Conservation (phyloP, 2,329 filamentous ascomycete genomes). For the Talaromyces sp. region DNA sequence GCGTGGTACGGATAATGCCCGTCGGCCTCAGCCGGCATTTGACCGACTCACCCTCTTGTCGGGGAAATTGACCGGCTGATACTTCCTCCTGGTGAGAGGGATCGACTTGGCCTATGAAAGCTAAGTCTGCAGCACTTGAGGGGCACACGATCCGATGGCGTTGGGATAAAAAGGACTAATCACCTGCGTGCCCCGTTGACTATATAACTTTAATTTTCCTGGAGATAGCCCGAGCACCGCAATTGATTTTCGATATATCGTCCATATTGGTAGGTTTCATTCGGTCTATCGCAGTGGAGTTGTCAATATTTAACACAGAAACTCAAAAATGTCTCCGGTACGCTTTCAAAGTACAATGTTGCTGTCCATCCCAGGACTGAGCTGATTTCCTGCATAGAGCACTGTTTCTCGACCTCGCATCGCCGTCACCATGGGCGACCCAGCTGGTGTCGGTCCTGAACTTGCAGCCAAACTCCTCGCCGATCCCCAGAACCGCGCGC, state of each 20-base stretch:
- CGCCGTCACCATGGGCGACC: conserved; percentile 27
- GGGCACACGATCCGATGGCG: too few relatives aligned
- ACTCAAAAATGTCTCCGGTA: background rate
- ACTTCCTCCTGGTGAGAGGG: too few relatives aligned
- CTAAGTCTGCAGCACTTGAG: background rate
- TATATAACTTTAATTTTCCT: background rate
- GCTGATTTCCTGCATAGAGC: too few relatives aligned
- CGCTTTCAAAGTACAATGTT: background rate
- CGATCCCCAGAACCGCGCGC: conserved; percentile 19
- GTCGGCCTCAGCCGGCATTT: conserved; percentile 1
- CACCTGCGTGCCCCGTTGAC: background rate
- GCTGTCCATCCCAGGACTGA: too few relatives aligned
- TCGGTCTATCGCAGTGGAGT: background rate
- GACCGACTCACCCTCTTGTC: background rate
- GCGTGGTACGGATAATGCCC: background rate
- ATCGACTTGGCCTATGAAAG: background rate
- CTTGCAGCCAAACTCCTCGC: conserved; percentile 26
- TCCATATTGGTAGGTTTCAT: background rate
- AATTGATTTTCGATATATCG: background rate
- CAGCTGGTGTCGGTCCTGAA: conserved; percentile 27
- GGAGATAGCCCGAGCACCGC: background rate
- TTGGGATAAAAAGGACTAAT: too few relatives aligned
- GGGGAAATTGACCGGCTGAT: too few relatives aligned
- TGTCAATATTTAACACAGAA: background rate
- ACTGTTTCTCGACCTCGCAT: conserved; percentile 17